phyloP scores from a whole-genome alignment of 1,284 basidiomycete species.

The Earliella scabrosa region DNA sequence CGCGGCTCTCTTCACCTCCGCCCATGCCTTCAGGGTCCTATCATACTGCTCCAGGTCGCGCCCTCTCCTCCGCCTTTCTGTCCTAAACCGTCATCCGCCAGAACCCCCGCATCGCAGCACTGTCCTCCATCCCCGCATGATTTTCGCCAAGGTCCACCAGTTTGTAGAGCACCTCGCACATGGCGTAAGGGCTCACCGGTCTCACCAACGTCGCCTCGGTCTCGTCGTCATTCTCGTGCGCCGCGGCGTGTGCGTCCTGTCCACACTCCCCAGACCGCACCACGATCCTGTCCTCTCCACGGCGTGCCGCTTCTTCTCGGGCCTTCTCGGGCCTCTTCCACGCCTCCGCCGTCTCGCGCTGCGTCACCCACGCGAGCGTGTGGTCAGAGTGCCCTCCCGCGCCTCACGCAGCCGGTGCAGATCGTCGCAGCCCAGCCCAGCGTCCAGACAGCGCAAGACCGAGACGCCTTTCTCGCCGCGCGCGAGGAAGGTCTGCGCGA shows the following conservation, averaged over 20 bases:
- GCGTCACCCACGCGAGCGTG: neutral
- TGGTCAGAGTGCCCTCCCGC: neutral
- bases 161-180: constrained; percentile 2
- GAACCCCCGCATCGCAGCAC: neutral
- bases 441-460: neutral
- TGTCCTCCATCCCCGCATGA: neutral
- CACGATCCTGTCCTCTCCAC: no score
- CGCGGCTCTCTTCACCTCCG: neutral
- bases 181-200: neutral
- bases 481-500: constrained; percentile 8
- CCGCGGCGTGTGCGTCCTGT: neutral
- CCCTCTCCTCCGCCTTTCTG: neutral
- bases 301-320: no score
- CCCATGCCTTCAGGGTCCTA: neutral
- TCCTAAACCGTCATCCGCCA: neutral
- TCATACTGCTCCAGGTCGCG: constrained; percentile 9
- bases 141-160: neutral
- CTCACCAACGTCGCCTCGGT: neutral
- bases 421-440: neutral
- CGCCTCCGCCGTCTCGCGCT: neutral
- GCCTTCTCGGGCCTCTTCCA: neutral
- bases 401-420: constrained; percentile 1
- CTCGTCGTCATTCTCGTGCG: neutral
- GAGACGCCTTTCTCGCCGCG: neutral
- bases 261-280: no score